Evolutionary conservation across 306 rosid genomes (phyloP).

Genomic region (Prunus padus): DNA sequence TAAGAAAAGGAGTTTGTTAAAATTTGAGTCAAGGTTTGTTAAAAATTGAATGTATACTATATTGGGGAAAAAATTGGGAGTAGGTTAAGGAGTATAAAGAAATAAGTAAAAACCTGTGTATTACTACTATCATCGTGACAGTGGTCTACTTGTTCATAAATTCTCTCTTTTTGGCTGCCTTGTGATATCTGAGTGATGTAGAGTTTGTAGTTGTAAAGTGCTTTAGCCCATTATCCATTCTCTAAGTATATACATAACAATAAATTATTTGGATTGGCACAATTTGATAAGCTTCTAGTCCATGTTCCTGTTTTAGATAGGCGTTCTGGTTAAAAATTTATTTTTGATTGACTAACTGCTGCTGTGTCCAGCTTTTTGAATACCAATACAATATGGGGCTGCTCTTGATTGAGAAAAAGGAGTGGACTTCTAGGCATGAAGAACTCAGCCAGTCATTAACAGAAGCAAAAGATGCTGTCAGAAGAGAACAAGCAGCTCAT

Average conservation of each 20-base stretch:
- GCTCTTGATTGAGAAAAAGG: constrained; percentile 95
- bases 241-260: background rate
- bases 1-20: background rate
- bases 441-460: constrained; percentile 53
- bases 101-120: background rate
- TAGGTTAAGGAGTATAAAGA: background rate
- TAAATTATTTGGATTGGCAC: background rate
- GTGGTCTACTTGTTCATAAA: background rate
- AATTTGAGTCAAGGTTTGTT: background rate
- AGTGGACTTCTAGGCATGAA: constrained; percentile 63
- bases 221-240: background rate
- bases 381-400: constrained; percentile 97
- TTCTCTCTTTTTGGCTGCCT: background rate
- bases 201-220: background rate
- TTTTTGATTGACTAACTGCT: constrained; percentile 16
- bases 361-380: constrained; percentile 70
- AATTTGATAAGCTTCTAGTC: background rate
- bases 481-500: constrained; percentile 70
- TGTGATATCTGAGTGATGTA: background rate
- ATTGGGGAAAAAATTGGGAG: background rate
- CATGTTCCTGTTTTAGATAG: background rate
- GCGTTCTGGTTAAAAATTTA: background rate
- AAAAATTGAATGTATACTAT: background rate
- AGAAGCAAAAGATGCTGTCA: constrained; percentile 65
- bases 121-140: background rate